These are phyloP conservation scores for Mucor velutinosus DNA, from an alignment of 371 early-diverging fungal genomes.

Conservation along the genomic window DNA sequence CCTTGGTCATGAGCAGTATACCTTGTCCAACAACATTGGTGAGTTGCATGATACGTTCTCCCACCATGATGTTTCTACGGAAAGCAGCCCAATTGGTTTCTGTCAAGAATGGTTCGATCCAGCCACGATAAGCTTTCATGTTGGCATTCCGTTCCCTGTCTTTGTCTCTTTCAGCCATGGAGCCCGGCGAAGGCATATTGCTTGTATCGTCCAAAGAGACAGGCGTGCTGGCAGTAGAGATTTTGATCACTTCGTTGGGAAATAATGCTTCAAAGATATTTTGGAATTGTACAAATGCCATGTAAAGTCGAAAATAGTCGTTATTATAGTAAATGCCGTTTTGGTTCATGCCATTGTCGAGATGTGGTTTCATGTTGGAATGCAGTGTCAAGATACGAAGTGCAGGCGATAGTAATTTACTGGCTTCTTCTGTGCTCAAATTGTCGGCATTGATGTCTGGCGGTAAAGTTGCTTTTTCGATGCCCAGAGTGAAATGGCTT, in stretches of 20 bases:
- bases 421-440: slow-evolving; percentile 32
- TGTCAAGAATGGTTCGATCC: slow-evolving; percentile 46
- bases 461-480: slow-evolving; percentile 32
- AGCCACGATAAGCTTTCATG: slow-evolving; percentile 53
- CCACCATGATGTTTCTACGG: slow-evolving; percentile 51
- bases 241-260: slow-evolving; percentile 38
- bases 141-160: slow-evolving; percentile 38
- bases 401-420: slow-evolving; percentile 32
- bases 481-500: slow-evolving; percentile 28
- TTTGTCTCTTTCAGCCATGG: slow-evolving; percentile 19
- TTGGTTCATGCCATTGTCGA: slow-evolving; percentile 55
- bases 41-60: slow-evolving; percentile 50
- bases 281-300: slow-evolving; percentile 53
- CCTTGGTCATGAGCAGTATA: slow-evolving; percentile 51
- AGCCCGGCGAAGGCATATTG: slow-evolving; percentile 9
- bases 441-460: slow-evolving; percentile 2
- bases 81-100: slow-evolving; percentile 56
- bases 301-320: slow-evolving; percentile 47
- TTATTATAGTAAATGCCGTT: slow-evolving; percentile 54
- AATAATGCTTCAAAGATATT: slow-evolving; percentile 34
- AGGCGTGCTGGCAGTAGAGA: background rate
- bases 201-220: slow-evolving; percentile 7
- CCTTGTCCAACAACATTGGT: slow-evolving; percentile 49
- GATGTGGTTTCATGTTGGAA: slow-evolving; percentile 51
- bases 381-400: slow-evolving; percentile 35